phyloP scores from a whole-genome alignment of 495 filamentous ascomycete species.

The Aspergillus wentii region DNA sequence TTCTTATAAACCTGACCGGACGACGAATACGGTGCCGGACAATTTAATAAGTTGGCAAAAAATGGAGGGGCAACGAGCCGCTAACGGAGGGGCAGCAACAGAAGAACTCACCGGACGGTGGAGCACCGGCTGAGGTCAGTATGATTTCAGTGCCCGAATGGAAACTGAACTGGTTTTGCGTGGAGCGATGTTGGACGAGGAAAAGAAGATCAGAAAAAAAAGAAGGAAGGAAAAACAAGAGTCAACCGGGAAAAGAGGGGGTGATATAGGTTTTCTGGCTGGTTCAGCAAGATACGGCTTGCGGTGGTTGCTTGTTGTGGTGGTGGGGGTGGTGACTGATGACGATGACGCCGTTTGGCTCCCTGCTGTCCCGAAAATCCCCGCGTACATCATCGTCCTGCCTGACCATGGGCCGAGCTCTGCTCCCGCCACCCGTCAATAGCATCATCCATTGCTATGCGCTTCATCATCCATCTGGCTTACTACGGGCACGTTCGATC shows the following conservation, averaged over 20 bases:
- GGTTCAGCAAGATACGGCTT: too few relatives aligned
- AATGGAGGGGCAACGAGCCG: constrained; percentile 16
- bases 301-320: too few relatives aligned
- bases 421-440: too few relatives aligned
- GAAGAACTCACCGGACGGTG: constrained; percentile 31
- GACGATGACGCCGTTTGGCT: constrained; percentile 11
- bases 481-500: too few relatives aligned
- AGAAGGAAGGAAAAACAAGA: constrained; percentile 7
- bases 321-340: constrained; percentile 12
- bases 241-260: constrained; percentile 8
- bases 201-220: constrained; percentile 8
- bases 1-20: too few relatives aligned
- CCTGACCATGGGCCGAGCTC: too few relatives aligned
- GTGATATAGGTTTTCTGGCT: constrained; percentile 12
- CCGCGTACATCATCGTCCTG: constrained; percentile 19
- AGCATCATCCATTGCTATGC: too few relatives aligned
- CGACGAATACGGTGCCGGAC: constrained; percentile 21
- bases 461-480: too few relatives aligned
- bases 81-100: constrained; percentile 10
- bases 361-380: constrained; percentile 15
- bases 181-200: neutral
- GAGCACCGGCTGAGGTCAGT: constrained; percentile 23
- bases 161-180: neutral
- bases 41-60: constrained; percentile 11
- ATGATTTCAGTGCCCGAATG: constrained; percentile 16